Conservation (phyloP, 305 asterid species). For the Fraxinus paxiana region DNA sequence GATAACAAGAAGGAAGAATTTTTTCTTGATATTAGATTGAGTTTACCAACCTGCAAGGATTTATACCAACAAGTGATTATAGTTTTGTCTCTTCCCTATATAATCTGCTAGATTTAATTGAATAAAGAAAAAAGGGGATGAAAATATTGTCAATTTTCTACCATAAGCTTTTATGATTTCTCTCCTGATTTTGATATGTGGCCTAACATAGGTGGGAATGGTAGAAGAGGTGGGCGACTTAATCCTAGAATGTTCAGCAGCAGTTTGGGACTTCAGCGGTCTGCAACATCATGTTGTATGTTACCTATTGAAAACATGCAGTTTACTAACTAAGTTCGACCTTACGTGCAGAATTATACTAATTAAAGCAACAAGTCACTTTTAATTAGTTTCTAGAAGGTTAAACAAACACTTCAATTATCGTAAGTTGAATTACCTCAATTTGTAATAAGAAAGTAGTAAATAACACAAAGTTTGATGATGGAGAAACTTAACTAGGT, state of each 20-base stretch:
- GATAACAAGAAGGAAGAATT: background rate
- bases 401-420: too few relatives aligned
- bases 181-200: slow-evolving; percentile 15
- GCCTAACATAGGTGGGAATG: slow-evolving; percentile 66
- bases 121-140: slow-evolving; percentile 6
- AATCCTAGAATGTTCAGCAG: slow-evolving; percentile 65
- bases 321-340: too few relatives aligned
- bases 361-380: too few relatives aligned
- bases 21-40: slow-evolving; percentile 10
- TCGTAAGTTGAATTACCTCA: too few relatives aligned
- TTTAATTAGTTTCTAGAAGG: too few relatives aligned
- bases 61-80: background rate
- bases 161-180: background rate
- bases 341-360: too few relatives aligned
- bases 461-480: too few relatives aligned
- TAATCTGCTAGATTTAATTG: background rate
- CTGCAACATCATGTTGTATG: slow-evolving; percentile 78
- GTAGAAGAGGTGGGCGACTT: slow-evolving; percentile 89
- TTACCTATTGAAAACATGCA: background rate
- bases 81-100: slow-evolving; percentile 7
- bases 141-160: slow-evolving; percentile 9
- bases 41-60: background rate
- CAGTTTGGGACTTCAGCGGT: slow-evolving; percentile 86
- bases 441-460: too few relatives aligned
- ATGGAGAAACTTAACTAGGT: too few relatives aligned